Evolutionary conservation across 2,329 filamentous ascomycete genomes (phyloP).

Genomic region (Bipolaris gigantea): DNA sequence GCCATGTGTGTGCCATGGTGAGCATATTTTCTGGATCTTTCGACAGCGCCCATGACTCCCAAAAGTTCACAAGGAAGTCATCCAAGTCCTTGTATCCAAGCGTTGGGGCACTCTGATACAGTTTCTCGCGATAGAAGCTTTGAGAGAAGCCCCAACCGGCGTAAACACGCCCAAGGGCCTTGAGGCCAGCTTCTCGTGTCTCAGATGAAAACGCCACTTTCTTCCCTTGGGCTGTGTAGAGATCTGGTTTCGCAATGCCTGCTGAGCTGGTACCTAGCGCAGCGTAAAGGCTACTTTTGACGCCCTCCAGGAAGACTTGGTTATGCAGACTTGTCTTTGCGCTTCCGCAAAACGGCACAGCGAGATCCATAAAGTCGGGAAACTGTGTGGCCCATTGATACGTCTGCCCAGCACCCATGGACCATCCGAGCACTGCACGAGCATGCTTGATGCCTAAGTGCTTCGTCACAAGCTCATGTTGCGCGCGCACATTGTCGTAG

Average conservation of each 20-base stretch:
- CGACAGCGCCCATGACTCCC: constrained; percentile 72
- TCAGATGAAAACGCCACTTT: constrained; percentile 54
- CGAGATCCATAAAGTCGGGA: constrained; percentile 66
- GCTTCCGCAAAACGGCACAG: constrained; percentile 67
- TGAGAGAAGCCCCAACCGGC: constrained; percentile 82
- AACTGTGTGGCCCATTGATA: constrained; percentile 67
- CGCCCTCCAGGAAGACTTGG: constrained; percentile 67
- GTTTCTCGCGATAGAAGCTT: constrained; percentile 71
- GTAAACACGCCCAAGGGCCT: constrained; percentile 74
- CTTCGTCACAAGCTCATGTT: constrained; percentile 66
- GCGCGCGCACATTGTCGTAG: constrained; percentile 70
- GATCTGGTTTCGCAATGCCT: constrained; percentile 46
- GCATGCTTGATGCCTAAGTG: constrained; percentile 63
- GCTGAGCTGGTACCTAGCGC: constrained; percentile 58
- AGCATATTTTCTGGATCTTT: constrained; percentile 78
- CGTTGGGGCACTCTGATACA: constrained; percentile 59
- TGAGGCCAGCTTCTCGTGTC: constrained; percentile 61
- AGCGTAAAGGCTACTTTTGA: constrained; percentile 62
- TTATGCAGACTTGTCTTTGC: constrained; percentile 69
- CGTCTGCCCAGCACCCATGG: constrained; percentile 69
- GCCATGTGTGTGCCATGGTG: constrained; percentile 78
- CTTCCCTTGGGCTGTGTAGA: constrained; percentile 24
- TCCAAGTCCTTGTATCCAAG: constrained; percentile 70
- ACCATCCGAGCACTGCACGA: constrained; percentile 67
- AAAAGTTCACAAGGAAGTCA: constrained; percentile 73